Evolutionary conservation across 192 early-diverging fungal genomes (phyloP), one percentile per base, ranked within the genome.

Genomic region (Phlyctochytrium arcticum): DNA sequence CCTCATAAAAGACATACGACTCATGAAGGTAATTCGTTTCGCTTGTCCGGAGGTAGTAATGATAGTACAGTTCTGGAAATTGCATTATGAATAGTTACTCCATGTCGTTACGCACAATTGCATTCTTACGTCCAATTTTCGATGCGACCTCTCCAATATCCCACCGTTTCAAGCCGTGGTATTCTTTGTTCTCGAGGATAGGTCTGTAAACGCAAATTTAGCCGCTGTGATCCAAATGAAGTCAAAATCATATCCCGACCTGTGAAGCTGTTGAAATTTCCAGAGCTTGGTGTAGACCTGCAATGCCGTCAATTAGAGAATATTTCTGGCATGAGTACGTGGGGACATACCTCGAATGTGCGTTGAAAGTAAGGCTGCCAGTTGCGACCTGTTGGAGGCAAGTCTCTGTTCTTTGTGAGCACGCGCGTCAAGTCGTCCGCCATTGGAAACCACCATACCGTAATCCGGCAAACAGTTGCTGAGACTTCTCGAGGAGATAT

Each of bases 61-160:
- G 79, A 55, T 85, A 77, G 48, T 76, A 82, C 15, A 84, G 71
- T 55, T 80, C 72, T 75, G 55, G 15, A 61, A 62, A 50, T 17
- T 39, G 12, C 59, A 31, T 60, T 9, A 29, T 17, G 23, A 42
- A 15, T 3, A n/a, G 9, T 17, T 46, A 24, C 10, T 4, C 39
- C 3, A 27, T 23, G 32, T 9, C 10, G 15, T 8, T 17, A n/a
- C 3, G 21, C 19, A 24, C 29, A 4, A 10, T 0, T 15, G 39
- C 8, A 65, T 84, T 94, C 49, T 88, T 80, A 78, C 95, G 96
- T 0, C 94, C 96, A 65, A 99, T 96, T 69, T 99, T 99, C 31
- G 91, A 93, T 3, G 95, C 95, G 56, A 97, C 93, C 67, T 99
- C 96, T 26, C 96, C 96, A 54, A 99, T 94, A 67, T 98, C 94